Evolutionary conservation across 2,329 filamentous ascomycete species (phyloP).

Genomic region (Aspergillus sp.): DNA sequence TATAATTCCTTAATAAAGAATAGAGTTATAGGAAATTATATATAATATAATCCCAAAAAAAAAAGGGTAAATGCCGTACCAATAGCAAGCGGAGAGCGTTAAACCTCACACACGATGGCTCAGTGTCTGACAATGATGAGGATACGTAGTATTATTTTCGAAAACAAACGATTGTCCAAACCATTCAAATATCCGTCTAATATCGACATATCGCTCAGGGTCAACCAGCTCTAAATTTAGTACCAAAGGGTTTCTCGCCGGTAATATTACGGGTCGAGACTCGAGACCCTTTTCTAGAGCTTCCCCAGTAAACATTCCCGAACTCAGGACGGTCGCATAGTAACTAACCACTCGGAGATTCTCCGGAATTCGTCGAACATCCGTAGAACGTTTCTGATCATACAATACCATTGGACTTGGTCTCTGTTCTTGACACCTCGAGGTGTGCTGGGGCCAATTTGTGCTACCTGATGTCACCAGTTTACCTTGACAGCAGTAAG

Average conservation of each 20-base stretch:
- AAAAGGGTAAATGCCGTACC: no score
- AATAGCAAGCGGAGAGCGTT: no score
- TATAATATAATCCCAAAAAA: no score
- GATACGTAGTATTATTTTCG: no score
- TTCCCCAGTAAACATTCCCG: background rate
- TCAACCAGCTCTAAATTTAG: background rate
- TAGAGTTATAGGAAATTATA: no score
- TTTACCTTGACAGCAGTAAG: background rate
- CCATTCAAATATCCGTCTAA: no score
- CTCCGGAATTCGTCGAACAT: background rate
- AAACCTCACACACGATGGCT: no score
- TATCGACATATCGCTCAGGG: background rate
- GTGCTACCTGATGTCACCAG: background rate
- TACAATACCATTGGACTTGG: background rate
- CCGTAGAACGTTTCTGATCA: background rate
- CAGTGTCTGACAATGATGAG: no score
- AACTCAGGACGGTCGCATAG: no score
- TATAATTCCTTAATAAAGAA: no score
- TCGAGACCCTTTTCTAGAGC: background rate
- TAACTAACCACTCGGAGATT: background rate
- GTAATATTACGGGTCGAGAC: background rate
- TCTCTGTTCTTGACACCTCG: background rate
- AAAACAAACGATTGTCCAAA: no score
- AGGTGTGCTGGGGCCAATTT: background rate
- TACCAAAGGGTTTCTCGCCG: background rate